Evolutionary conservation across 345 rosid genomes (phyloP).

Genomic region (Pseudoturritis turrita): DNA sequence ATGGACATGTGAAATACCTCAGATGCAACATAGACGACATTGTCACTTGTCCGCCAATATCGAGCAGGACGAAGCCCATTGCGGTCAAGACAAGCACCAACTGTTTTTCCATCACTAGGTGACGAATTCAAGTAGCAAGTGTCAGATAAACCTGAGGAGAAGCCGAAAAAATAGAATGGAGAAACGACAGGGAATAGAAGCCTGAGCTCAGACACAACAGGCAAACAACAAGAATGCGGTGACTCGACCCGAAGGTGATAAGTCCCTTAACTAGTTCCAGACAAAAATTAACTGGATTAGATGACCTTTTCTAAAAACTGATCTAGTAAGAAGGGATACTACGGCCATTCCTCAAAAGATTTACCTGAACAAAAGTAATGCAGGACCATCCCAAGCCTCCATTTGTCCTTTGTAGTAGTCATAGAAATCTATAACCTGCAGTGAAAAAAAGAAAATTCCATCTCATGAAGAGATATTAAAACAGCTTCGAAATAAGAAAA

Average conservation of each 20-base stretch:
- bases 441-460: not conserved
- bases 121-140: conserved; percentile 36
- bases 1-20: conserved; percentile 54
- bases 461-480: not conserved
- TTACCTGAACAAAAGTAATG: conserved; percentile 94
- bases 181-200: conserved; percentile 13
- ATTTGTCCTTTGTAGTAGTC: conserved; percentile 99
- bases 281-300: not conserved
- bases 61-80: conserved; percentile 99
- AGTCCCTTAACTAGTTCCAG: not conserved
- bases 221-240: conserved; percentile 12
- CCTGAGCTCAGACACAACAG: conserved; percentile 19
- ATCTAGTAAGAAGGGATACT: not conserved
- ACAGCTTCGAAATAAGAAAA: too few relatives aligned
- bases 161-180: conserved; percentile 13
- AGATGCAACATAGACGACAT: conserved; percentile 95
- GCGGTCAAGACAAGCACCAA: conserved; percentile 97
- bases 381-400: conserved; percentile 99
- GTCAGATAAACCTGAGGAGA: conserved; percentile 34
- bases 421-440: conserved; percentile 81
- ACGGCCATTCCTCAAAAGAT: not conserved
- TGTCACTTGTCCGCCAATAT: conserved; percentile 92
- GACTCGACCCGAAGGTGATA: not conserved
- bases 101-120: conserved; percentile 97
- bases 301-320: not conserved